phyloP scores from a whole-genome alignment of 148 eudicot species.

The Fagopyrum esculentum region DNA sequence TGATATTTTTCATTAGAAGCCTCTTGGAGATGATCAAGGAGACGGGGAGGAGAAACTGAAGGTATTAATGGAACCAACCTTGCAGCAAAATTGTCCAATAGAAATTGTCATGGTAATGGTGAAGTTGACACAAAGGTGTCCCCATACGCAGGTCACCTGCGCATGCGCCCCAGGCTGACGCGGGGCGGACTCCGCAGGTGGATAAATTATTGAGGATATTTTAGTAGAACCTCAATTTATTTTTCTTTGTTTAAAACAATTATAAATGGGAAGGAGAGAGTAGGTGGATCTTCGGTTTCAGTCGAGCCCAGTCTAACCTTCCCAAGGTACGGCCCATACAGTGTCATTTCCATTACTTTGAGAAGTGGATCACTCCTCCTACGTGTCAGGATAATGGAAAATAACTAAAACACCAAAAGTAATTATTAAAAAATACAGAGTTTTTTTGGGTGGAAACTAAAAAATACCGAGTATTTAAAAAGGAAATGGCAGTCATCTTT shows the following conservation, averaged over 20 bases:
- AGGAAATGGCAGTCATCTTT: not conserved
- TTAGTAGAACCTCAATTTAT: too few relatives aligned
- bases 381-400: conserved; percentile 6
- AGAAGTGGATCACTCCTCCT: not conserved
- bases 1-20: not conserved
- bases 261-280: too few relatives aligned
- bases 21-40: not conserved
- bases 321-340: not conserved
- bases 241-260: too few relatives aligned
- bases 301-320: not conserved
- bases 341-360: not conserved
- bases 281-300: not conserved
- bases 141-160: too few relatives aligned
- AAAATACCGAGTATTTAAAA: not conserved
- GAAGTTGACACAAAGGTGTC: conserved; percentile 4
- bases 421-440: not conserved
- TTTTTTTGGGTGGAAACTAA: too few relatives aligned
- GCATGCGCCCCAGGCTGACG: too few relatives aligned
- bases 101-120: conserved; percentile 1
- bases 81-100: not conserved
- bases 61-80: not conserved
- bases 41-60: not conserved
- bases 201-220: too few relatives aligned
- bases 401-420: not conserved
- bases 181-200: too few relatives aligned